phyloP scores from a whole-genome alignment of 805 yeast species.

The Hanseniaspora osmophila region DNA sequence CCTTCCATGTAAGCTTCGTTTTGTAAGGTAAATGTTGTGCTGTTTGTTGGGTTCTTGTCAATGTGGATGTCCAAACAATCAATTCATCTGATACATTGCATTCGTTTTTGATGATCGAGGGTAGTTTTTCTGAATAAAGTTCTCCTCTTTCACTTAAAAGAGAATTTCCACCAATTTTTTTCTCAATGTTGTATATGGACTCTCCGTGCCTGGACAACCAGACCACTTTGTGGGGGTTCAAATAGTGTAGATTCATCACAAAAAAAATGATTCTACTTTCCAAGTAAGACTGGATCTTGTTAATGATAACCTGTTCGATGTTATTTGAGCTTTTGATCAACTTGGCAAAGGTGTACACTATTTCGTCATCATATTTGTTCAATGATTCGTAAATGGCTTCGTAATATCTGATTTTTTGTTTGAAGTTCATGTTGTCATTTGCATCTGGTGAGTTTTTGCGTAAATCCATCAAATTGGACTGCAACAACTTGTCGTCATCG shows the following conservation, averaged over 20 bases:
- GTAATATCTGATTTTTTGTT: slow-evolving; percentile 56
- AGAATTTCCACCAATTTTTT: slow-evolving; percentile 93
- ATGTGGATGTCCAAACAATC: slow-evolving; percentile 92
- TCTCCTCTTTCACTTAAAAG: slow-evolving; percentile 72
- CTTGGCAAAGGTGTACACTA: slow-evolving; percentile 67
- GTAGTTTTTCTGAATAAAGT: slow-evolving; percentile 69
- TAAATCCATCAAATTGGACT: slow-evolving; percentile 72
- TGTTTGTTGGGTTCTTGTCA: slow-evolving; percentile 84
- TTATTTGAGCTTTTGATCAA: slow-evolving; percentile 48
- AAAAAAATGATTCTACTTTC: slow-evolving; percentile 90
- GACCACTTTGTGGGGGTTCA: slow-evolving; percentile 68
- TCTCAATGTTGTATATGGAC: slow-evolving; percentile 78
- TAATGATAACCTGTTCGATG: slow-evolving; percentile 65
- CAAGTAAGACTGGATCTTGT: slow-evolving; percentile 73
- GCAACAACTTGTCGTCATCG: slow-evolving; percentile 63
- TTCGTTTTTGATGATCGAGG: slow-evolving; percentile 41
- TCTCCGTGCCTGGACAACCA: slow-evolving; percentile 97
- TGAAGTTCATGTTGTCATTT: slow-evolving; percentile 39
- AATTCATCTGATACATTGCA: slow-evolving; percentile 28
- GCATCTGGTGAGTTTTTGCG: slow-evolving; percentile 77
- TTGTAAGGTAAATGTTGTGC: slow-evolving; percentile 70
- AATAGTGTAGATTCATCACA: slow-evolving; percentile 78
- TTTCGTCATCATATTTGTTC: slow-evolving; percentile 37
- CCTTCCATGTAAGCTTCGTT: slow-evolving; percentile 78
- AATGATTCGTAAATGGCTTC: slow-evolving; percentile 67